A percentile compares a stretch with the other conserved stretches of the same genome.
phyloP scores from a whole-genome alignment of 2,329 filamentous ascomycete species.

The Metarhizium sp. region DNA sequence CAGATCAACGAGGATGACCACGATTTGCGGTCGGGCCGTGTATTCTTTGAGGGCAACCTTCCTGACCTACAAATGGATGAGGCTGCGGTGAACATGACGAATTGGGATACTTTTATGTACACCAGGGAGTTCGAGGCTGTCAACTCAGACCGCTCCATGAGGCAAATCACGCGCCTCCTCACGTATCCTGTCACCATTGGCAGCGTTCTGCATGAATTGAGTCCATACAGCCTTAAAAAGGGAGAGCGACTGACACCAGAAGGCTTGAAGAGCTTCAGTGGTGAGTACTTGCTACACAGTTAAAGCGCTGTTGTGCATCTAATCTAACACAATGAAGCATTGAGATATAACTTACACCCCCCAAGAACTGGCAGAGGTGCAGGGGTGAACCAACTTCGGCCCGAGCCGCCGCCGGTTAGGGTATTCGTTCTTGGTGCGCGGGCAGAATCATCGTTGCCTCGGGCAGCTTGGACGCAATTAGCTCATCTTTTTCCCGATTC shows the following conservation, averaged over 20 bases:
- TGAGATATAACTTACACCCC: slow-evolving; percentile 90
- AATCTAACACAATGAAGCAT: slow-evolving; percentile 41
- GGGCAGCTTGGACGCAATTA: slow-evolving; percentile 89
- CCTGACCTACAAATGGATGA: slow-evolving; percentile 86
- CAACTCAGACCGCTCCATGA: slow-evolving; percentile 81
- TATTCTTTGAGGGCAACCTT: slow-evolving; percentile 91
- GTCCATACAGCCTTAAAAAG: slow-evolving; percentile 74
- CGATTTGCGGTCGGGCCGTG: slow-evolving; percentile 78
- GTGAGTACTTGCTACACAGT: slow-evolving; percentile 40
- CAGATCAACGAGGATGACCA: slow-evolving; percentile 99
- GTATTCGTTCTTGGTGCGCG: slow-evolving; percentile 91
- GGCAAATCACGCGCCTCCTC: slow-evolving; percentile 84
- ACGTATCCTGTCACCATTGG: slow-evolving; percentile 91
- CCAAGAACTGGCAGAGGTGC: slow-evolving; percentile 66
- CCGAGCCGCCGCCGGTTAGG: slow-evolving; percentile 79
- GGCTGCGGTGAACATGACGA: slow-evolving; percentile 91
- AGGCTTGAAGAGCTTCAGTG: slow-evolving; percentile 86
- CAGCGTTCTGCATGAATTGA: slow-evolving; percentile 87
- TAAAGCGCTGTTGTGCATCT: background rate
- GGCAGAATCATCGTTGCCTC: slow-evolving; percentile 92
- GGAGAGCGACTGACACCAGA: slow-evolving; percentile 73
- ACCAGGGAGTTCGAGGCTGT: slow-evolving; percentile 85
- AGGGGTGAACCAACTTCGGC: slow-evolving; percentile 68
- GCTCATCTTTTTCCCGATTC: slow-evolving; percentile 90
- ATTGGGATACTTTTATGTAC: slow-evolving; percentile 96